Evolutionary conservation across 2,329 filamentous ascomycete species (phyloP).

Genomic region (Bipolaris victoriae): DNA sequence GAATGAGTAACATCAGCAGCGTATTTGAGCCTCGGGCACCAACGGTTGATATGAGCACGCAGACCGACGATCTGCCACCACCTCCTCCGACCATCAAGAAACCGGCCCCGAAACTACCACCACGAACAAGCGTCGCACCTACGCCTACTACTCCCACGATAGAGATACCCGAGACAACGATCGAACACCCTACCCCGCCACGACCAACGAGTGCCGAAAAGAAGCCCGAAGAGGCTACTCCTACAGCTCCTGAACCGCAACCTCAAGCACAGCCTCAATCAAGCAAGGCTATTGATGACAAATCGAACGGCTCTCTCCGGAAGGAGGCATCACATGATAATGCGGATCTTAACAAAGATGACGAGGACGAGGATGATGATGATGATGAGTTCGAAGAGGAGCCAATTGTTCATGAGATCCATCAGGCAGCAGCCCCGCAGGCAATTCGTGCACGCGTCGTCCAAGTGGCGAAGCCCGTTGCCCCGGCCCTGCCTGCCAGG

Average conservation of each 20-base stretch:
- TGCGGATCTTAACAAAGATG: slow-evolving; percentile 54
- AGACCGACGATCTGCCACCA: slow-evolving; percentile 28
- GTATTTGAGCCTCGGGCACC: slow-evolving; percentile 65
- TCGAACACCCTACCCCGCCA: slow-evolving; percentile 26
- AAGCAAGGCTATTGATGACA: slow-evolving; percentile 1
- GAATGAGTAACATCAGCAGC: slow-evolving; percentile 71
- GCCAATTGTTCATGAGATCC: slow-evolving; percentile 72
- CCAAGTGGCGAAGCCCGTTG: slow-evolving; percentile 79
- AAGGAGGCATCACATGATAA: slow-evolving; percentile 34
- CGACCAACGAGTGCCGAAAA: slow-evolving; percentile 14
- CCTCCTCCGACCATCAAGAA: slow-evolving; percentile 30
- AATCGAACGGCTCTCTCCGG: slow-evolving; percentile 12
- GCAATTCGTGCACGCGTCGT: slow-evolving; percentile 80
- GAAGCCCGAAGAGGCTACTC: slow-evolving; percentile 13
- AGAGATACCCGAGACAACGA: slow-evolving; percentile 46
- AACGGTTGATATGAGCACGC: slow-evolving; percentile 52
- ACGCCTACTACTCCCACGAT: slow-evolving; percentile 35
- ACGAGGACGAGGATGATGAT: slow-evolving; percentile 55
- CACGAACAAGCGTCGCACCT: slow-evolving; percentile 26
- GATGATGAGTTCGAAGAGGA: slow-evolving; percentile 60
- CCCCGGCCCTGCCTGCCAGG: slow-evolving; percentile 77
- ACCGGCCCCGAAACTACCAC: slow-evolving; percentile 32
- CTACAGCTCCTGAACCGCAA: slow-evolving; percentile 2
- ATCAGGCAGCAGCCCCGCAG: slow-evolving; percentile 67
- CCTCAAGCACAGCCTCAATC: slow-evolving; percentile 1